These are phyloP conservation scores for Medicago arabica DNA, from an alignment of 306 rosid species.

Conservation along the genomic window DNA sequence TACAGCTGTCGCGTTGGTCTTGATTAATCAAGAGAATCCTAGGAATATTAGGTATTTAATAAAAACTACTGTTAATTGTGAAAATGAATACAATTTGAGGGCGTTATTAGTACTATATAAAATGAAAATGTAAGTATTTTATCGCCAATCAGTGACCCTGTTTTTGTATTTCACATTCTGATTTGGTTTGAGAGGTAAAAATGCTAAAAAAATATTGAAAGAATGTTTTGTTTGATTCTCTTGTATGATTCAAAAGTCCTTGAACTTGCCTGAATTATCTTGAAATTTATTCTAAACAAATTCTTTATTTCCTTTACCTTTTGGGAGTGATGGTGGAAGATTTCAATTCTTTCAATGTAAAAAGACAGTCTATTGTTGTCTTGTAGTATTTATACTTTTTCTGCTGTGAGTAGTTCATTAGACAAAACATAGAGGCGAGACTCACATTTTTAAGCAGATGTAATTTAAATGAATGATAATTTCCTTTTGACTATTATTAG, in stretches of 20 bases:
- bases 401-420: slow-evolving; percentile 25
- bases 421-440: slow-evolving; percentile 29
- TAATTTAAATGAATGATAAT: neutral
- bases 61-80: slow-evolving; percentile 6
- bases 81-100: neutral
- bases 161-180: slow-evolving; percentile 3
- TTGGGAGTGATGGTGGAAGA: slow-evolving; percentile 17
- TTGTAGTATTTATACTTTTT: slow-evolving; percentile 21
- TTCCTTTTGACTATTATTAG: neutral
- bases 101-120: neutral
- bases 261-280: slow-evolving; percentile 8
- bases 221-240: slow-evolving; percentile 3
- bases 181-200: slow-evolving; percentile 10
- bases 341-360: slow-evolving; percentile 17
- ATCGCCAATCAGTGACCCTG: slow-evolving; percentile 5
- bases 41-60: slow-evolving; percentile 16
- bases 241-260: slow-evolving; percentile 17
- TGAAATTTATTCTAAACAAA: neutral
- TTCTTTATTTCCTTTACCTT: slow-evolving; percentile 12
- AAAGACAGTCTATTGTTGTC: slow-evolving; percentile 22
- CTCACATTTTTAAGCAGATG: neutral
- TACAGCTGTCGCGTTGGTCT: slow-evolving; percentile 24
- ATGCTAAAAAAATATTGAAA: neutral
- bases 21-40: slow-evolving; percentile 24
- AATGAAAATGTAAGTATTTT: neutral